phyloP scores from a whole-genome alignment of 2,329 filamentous ascomycete genomes.

The Talaromyces funiculosus region DNA sequence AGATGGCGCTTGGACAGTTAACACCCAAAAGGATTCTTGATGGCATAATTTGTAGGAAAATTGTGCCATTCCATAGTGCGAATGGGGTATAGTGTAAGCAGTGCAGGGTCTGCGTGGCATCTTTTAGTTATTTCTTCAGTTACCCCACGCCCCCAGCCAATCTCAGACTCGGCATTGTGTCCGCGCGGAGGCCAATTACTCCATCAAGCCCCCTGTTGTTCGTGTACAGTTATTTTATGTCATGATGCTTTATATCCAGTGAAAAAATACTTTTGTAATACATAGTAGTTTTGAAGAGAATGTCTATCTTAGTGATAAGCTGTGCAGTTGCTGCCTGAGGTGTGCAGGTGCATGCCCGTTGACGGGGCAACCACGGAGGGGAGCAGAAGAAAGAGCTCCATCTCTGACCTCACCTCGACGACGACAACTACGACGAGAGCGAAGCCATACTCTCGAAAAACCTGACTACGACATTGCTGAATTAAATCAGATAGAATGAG shows the following conservation, averaged over 20 bases:
- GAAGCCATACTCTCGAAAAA: background rate
- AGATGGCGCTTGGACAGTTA: background rate
- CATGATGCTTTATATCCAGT: too few species aligned
- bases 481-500: background rate
- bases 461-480: background rate
- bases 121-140: background rate
- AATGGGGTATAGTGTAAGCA: background rate
- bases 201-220: background rate
- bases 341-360: background rate
- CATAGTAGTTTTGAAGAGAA: too few species aligned
- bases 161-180: background rate
- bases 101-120: background rate
- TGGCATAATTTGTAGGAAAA: background rate
- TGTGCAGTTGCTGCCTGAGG: background rate
- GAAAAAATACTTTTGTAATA: too few species aligned
- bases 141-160: background rate
- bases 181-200: background rate
- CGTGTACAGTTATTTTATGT: too few species aligned
- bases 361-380: slow-evolving; percentile 15
- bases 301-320: too few species aligned
- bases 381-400: background rate
- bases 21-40: background rate
- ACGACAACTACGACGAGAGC: background rate
- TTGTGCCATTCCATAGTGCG: background rate
- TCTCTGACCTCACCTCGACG: background rate